A percentile compares a stretch with the other conserved stretches of the same genome.
Conservation (phyloP, 2,329 filamentous ascomycete species). For the Leptographium procerum region DNA sequence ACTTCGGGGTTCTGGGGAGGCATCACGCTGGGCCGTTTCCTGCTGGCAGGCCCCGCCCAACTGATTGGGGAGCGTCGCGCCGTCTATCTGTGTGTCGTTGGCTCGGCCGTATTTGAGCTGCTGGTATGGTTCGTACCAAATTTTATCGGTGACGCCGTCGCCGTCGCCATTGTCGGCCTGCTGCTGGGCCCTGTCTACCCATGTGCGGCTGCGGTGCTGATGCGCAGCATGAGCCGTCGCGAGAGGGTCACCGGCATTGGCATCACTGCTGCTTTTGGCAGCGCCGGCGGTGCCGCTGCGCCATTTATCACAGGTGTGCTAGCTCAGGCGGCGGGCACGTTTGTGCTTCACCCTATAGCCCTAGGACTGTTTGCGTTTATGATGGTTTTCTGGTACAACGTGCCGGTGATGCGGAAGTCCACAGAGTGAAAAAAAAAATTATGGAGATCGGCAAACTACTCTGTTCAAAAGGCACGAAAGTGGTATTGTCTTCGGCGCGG, state of each 20-base stretch:
- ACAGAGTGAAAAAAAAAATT: constrained; percentile 33
- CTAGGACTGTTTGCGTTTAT: constrained; percentile 55
- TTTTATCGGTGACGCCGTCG: constrained; percentile 57
- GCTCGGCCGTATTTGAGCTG: constrained; percentile 58
- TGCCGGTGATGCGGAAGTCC: constrained; percentile 48
- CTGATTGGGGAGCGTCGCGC: constrained; percentile 59
- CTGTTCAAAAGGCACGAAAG: no score
- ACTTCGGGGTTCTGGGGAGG: constrained; percentile 62
- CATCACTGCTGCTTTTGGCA: constrained; percentile 59
- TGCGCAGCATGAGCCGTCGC: constrained; percentile 44
- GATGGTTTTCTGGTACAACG: constrained; percentile 50
- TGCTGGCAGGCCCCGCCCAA: constrained; percentile 54
- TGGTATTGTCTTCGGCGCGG: no score
- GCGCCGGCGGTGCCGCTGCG: constrained; percentile 54
- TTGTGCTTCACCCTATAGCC: constrained; percentile 55
- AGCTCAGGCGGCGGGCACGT: constrained; percentile 50
- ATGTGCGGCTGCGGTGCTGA: constrained; percentile 54
- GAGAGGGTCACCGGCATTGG: constrained; percentile 54
- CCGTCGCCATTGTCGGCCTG: constrained; percentile 59
- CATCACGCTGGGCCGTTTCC: constrained; percentile 65
- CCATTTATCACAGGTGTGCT: constrained; percentile 55
- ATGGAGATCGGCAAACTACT: no score
- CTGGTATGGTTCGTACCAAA: constrained; percentile 71
- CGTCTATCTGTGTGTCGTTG: constrained; percentile 50
- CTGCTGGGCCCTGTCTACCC: constrained; percentile 72